Evolutionary conservation across 306 rosid genomes (phyloP), one percentile per base, ranked within the genome.

Genomic region (Boehmeria nivea): DNA sequence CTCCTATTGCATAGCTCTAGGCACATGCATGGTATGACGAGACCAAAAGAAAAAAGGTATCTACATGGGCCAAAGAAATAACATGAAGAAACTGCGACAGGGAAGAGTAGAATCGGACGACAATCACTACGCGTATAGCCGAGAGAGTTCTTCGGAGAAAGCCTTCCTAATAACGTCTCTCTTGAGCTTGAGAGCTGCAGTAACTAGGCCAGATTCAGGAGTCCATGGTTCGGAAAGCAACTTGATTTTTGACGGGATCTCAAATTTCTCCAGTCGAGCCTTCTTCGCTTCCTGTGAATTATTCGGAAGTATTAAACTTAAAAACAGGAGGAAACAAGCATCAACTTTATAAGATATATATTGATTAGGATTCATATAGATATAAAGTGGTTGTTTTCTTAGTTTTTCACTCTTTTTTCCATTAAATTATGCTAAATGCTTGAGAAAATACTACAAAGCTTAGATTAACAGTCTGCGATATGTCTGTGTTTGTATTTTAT

Each of bases 161-260:
- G 84, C 61, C 81, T 79, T 93, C 67, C 77, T 76, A 53, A 83
- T 78, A 43, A 71, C 45, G 10, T 93, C 99, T 85, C 99, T 85
- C 72, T 93, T 93, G 70, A 87, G 64, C 86, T 93, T 87, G 68
- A 93, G 95, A 49, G 99, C 99, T 33, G 88, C 96, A 14, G 99
- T 93, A 47, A 87, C 96, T 42, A 93, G 76, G 51, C 96, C 99
- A 36, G 84, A 49, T 57, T 93, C 96, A 10, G 89, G 95, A 67
- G 94, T 83, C 99, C 99, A 93, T 1, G 84, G 80, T 11, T 81
- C 78, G 0, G 72, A 70, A 67, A 93, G 77, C 73, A 87, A 66
- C 65, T 62, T 83, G 66, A 87, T 64, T 75, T 87, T 87, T 38
- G 81, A 86, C 51, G 95, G 99, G 67, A 77, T 83, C 83, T 87